Evolutionary conservation across 345 rosid species (phyloP).

Genomic region (Hibiscus trionum): DNA sequence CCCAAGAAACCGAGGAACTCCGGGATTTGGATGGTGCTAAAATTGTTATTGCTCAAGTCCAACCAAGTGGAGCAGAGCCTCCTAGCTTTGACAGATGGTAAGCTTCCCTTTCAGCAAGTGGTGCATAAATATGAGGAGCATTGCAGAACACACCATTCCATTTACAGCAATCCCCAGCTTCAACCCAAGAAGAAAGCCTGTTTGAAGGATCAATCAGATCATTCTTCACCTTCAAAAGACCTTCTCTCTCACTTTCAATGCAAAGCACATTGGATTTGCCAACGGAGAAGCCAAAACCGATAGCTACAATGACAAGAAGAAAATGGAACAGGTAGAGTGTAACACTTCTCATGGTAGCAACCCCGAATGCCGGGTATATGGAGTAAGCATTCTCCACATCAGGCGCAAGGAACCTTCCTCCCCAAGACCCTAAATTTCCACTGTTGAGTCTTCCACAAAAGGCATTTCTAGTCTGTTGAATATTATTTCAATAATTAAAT

Average conservation of each 20-base stretch:
- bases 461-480: no score
- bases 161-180: constrained; percentile 17
- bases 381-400: no score
- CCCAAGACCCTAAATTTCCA: no score
- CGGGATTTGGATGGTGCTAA: neutral
- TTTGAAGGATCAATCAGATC: constrained; percentile 13
- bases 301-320: no score
- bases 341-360: no score
- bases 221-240: constrained; percentile 17
- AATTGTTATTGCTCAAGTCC: neutral
- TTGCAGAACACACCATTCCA: constrained; percentile 22
- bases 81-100: neutral
- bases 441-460: no score
- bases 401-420: no score
- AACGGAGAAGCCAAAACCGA: neutral
- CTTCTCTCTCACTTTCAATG: constrained; percentile 11
- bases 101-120: neutral
- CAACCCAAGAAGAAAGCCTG: constrained; percentile 13
- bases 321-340: no score
- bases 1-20: neutral
- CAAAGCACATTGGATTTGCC: constrained; percentile 3
- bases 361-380: no score
- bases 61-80: neutral
- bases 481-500: no score
- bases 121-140: neutral